These are phyloP conservation scores for Flueggea neowawraea DNA, from an alignment of 441 rosid genomes.

Conservation along the genomic window DNA sequence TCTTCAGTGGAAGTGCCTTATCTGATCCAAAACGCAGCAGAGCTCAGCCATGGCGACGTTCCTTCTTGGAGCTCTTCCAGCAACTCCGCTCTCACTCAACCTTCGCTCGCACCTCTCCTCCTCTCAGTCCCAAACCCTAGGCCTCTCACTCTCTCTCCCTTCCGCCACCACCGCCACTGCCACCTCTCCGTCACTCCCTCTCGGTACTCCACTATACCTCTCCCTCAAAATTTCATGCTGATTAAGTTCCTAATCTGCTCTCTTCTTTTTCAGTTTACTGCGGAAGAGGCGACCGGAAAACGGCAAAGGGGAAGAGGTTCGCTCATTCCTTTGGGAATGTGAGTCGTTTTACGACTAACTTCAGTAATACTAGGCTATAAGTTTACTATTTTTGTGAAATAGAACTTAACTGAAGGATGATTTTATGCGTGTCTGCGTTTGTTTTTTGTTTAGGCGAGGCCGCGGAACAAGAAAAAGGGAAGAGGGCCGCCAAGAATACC, in stretches of 20 bases:
- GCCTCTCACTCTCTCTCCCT: slow-evolving; percentile 39
- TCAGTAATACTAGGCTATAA: not conserved
- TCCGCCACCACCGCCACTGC: slow-evolving; percentile 4
- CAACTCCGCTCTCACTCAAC: slow-evolving; percentile 22
- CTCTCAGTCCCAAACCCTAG: slow-evolving; percentile 46
- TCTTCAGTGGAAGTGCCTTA: not conserved
- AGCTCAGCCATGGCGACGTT: slow-evolving; percentile 39
- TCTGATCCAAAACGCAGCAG: slow-evolving; percentile 14
- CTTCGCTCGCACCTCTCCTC: slow-evolving; percentile 30
- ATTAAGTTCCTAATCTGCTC: not conserved
- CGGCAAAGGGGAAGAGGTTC: slow-evolving; percentile 82
- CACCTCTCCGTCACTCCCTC: slow-evolving; percentile 31
- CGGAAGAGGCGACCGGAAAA: slow-evolving; percentile 81
- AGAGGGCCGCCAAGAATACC: slow-evolving; percentile 75
- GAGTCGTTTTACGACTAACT: slow-evolving; percentile 10
- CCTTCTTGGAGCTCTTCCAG: slow-evolving; percentile 42
- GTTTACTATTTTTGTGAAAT: not conserved
- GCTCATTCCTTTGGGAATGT: slow-evolving; percentile 86
- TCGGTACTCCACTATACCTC: slow-evolving; percentile 23
- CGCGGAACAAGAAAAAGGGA: slow-evolving; percentile 80
- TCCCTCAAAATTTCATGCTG: not conserved
- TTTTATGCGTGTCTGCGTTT: too few relatives aligned
- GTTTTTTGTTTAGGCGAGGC: slow-evolving; percentile 54
- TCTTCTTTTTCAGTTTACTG: slow-evolving; percentile 47
- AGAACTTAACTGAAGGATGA: not conserved